Conservation (phyloP, 306 rosid genomes). For the Alnus glutinosa region DNA sequence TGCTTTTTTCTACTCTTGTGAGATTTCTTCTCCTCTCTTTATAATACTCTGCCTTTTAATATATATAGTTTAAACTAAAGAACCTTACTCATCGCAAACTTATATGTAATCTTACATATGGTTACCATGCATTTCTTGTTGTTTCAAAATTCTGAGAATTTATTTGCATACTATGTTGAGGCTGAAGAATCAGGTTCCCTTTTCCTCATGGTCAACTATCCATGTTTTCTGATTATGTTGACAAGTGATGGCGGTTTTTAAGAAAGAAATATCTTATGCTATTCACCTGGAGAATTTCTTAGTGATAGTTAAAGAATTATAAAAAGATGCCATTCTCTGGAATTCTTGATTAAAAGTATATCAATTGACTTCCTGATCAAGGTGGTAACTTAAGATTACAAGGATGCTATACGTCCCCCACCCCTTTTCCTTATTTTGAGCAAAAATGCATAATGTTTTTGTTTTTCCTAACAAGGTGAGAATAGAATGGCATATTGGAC, state of each 20-base stretch:
- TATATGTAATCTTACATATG: neutral
- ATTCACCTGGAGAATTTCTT: neutral
- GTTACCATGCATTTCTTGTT: neutral
- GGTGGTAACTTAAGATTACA: too few species aligned
- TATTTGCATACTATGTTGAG: neutral
- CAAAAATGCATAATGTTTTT: neutral
- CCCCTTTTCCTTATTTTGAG: neutral
- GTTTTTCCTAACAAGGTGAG: neutral
- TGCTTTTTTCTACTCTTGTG: neutral
- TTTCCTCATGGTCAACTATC: neutral
- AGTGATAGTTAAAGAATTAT: neutral
- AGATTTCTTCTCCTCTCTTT: neutral
- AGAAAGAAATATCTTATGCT: neutral
- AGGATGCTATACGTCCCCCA: neutral
- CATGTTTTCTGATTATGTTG: neutral
- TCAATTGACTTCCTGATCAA: too few species aligned
- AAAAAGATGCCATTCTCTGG: too few species aligned
- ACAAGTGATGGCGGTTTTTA: neutral
- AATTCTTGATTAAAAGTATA: too few species aligned
- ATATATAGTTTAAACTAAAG: neutral
- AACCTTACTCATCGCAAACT: neutral
- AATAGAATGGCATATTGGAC: neutral
- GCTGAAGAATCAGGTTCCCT: neutral
- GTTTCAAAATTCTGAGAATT: neutral
- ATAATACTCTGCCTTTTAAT: neutral